These are phyloP conservation scores for Penicillium paxilli DNA, from an alignment of 495 filamentous ascomycete species.

Conservation along the genomic window DNA sequence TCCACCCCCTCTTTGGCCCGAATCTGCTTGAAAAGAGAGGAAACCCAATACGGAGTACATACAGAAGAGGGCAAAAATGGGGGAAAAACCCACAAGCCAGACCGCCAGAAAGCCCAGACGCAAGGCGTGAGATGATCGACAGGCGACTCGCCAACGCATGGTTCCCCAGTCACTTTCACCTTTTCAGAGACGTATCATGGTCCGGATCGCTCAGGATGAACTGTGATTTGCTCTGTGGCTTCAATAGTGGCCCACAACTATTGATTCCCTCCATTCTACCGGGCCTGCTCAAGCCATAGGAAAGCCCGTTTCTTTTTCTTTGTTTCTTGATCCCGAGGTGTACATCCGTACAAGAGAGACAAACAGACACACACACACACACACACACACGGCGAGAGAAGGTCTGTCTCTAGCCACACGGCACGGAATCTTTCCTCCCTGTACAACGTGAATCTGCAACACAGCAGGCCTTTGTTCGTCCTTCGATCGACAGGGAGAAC, in stretches of 20 bases:
- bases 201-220: conserved; percentile 14
- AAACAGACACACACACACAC: no score
- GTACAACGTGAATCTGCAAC: conserved; percentile 1
- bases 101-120: conserved; percentile 26
- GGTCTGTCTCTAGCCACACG: no score
- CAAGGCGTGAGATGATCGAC: conserved; percentile 26
- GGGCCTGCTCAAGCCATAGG: not conserved
- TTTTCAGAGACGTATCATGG: conserved; percentile 14
- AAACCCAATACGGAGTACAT: no score
- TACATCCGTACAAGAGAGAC: not conserved
- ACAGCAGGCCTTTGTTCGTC: not conserved
- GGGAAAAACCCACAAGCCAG: conserved; percentile 8
- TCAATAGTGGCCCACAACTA: conserved; percentile 15
- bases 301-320: not conserved
- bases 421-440: no score
- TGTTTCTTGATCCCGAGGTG: not conserved
- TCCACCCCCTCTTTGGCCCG: not conserved
- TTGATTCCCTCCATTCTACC: conserved; percentile 8
- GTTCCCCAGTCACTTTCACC: conserved; percentile 11
- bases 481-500: conserved; percentile 21
- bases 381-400: no score
- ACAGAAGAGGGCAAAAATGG: conserved; percentile 6
- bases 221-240: conserved; percentile 16
- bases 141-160: conserved; percentile 27
- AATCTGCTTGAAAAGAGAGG: not conserved